Percentiles rank a stretch among this genome's conserved stretches.
Evolutionary conservation across 306 rosid genomes (phyloP).

Genomic region (Dryas drummondii): DNA sequence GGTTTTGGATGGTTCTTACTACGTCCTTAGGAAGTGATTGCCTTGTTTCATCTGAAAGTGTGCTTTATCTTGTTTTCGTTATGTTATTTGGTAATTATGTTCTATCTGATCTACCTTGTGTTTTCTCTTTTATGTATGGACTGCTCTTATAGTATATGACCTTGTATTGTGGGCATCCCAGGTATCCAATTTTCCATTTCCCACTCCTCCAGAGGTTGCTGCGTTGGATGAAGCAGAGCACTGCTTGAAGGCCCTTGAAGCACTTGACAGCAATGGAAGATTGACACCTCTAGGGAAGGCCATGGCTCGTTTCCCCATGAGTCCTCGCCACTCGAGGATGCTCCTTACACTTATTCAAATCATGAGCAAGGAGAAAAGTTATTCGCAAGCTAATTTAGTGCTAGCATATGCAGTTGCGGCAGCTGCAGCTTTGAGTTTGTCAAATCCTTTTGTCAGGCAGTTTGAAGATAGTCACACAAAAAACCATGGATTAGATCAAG

Average conservation of each 20-base stretch:
- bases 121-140: not conserved
- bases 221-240: constrained; percentile 72
- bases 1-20: constrained; percentile 9
- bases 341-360: constrained; percentile 66
- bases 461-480: constrained; percentile 55
- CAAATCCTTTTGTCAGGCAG: constrained; percentile 69
- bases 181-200: constrained; percentile 89
- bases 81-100: constrained; percentile 15
- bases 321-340: constrained; percentile 98
- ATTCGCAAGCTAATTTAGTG: constrained; percentile 51
- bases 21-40: constrained; percentile 13
- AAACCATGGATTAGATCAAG: constrained; percentile 37
- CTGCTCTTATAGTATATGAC: not conserved
- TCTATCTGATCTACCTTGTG: constrained; percentile 7
- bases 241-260: constrained; percentile 87
- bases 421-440: constrained; percentile 85
- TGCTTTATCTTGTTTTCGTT: not conserved
- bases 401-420: constrained; percentile 79
- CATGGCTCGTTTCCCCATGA: constrained; percentile 86
- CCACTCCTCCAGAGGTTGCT: constrained; percentile 67
- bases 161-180: constrained; percentile 24
- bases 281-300: constrained; percentile 73
- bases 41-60: constrained; percentile 2
- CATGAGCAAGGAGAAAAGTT: constrained; percentile 46
- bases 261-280: constrained; percentile 64